phyloP scores from a whole-genome alignment of 208 protist species.

The Endotrypanum monterogeii region DNA sequence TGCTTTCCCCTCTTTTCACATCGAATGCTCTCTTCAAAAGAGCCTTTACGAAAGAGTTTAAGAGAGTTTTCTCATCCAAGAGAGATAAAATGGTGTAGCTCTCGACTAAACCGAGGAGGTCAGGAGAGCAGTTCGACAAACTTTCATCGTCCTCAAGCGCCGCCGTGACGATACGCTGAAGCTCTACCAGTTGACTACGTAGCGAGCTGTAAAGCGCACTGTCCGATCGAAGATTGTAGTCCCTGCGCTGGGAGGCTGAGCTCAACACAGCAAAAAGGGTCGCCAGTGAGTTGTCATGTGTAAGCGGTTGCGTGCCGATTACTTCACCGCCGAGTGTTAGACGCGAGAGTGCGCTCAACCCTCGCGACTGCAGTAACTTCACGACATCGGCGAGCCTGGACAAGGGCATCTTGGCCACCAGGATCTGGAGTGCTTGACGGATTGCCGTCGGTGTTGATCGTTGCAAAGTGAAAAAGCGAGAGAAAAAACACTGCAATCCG shows the following conservation, averaged over 20 bases:
- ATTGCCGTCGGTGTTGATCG: slow-evolving; percentile 19
- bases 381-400: slow-evolving; percentile 15
- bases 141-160: slow-evolving; percentile 11
- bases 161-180: slow-evolving; percentile 5
- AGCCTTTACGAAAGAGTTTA: slow-evolving; percentile 7
- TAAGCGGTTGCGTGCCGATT: background rate
- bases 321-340: background rate
- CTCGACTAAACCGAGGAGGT: slow-evolving; percentile 19
- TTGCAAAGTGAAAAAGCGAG: slow-evolving; percentile 25
- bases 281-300: slow-evolving; percentile 7
- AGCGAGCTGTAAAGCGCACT: background rate
- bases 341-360: background rate
- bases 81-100: slow-evolving; percentile 13
- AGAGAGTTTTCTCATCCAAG: background rate
- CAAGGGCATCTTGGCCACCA: slow-evolving; percentile 6
- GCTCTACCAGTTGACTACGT: background rate
- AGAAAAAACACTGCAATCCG: slow-evolving; percentile 21
- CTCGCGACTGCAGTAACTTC: slow-evolving; percentile 10
- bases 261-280: slow-evolving; percentile 14
- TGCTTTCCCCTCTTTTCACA: slow-evolving; percentile 11
- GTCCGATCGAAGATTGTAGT: slow-evolving; percentile 16
- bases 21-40: slow-evolving; percentile 21
- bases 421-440: slow-evolving; percentile 16
- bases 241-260: slow-evolving; percentile 10
- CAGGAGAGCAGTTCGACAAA: background rate